phyloP scores from a whole-genome alignment of 306 rosid genomes.

The Morella rubra region DNA sequence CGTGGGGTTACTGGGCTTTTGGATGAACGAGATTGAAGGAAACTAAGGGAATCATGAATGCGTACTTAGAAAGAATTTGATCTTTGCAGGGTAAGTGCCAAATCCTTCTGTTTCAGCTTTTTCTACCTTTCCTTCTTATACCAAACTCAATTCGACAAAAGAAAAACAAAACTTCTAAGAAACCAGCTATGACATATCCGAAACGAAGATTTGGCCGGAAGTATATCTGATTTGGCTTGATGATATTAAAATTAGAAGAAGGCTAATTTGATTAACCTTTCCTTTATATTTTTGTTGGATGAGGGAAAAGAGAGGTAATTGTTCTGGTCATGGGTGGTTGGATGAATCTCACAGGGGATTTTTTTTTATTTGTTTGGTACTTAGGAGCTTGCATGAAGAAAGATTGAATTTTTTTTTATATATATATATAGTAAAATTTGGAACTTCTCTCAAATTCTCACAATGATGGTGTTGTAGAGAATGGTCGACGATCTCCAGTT shows the following conservation, averaged over 20 bases:
- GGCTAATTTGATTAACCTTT: not conserved
- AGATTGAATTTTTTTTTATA: too few relatives aligned
- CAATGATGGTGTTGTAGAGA: too few relatives aligned
- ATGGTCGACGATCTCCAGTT: too few relatives aligned
- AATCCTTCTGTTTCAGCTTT: too few relatives aligned
- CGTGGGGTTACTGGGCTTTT: not conserved
- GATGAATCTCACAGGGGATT: not conserved
- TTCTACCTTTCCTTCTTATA: too few relatives aligned
- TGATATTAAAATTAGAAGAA: not conserved
- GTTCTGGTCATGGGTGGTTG: not conserved
- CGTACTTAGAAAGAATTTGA: too few relatives aligned
- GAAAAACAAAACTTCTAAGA: too few relatives aligned
- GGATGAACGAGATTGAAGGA: not conserved
- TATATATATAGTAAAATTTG: too few relatives aligned
- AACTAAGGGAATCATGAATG: not conserved
- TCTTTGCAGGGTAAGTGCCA: too few relatives aligned
- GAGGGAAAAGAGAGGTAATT: not conserved
- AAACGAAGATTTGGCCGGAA: not conserved
- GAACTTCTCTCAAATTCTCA: too few relatives aligned
- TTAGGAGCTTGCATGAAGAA: not conserved
- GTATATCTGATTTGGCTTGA: constrained; percentile 7
- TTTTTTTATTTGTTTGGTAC: too few relatives aligned
- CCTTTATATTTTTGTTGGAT: not conserved
- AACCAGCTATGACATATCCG: not conserved
- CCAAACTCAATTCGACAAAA: too few relatives aligned